A percentile compares a stretch with the other conserved stretches of the same genome.
Evolutionary conservation across 2,329 filamentous ascomycete genomes (phyloP).

Genomic region (Didymella lethalis): DNA sequence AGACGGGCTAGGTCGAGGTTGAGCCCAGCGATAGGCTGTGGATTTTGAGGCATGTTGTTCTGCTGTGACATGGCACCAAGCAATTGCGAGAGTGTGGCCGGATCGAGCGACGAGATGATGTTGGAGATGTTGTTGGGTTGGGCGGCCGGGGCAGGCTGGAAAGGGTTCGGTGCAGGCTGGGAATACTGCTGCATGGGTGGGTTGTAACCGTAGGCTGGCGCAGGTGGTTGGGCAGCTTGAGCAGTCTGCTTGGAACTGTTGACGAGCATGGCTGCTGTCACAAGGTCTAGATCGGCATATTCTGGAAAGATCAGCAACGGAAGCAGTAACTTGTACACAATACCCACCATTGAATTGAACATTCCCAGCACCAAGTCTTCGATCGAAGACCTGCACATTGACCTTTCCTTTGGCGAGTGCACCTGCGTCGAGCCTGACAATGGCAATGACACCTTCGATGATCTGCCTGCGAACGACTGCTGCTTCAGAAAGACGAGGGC

Average conservation of each 20-base stretch:
- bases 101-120: conserved; percentile 73
- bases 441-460: conserved; percentile 85
- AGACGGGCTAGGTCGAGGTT: conserved; percentile 51
- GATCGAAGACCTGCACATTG: conserved; percentile 84
- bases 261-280: conserved; percentile 81
- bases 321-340: not conserved
- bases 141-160: conserved; percentile 42
- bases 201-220: conserved; percentile 39
- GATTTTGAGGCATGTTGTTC: conserved; percentile 48
- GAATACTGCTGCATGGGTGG: conserved; percentile 33
- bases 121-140: conserved; percentile 67
- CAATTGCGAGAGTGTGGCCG: conserved; percentile 73
- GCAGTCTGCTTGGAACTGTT: conserved; percentile 69
- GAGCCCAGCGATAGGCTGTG: conserved; percentile 49
- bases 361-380: conserved; percentile 74
- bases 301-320: conserved; percentile 57
- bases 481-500: conserved; percentile 76
- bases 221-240: conserved; percentile 44
- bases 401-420: conserved; percentile 78
- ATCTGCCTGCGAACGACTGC: conserved; percentile 86
- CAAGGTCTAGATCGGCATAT: conserved; percentile 82
- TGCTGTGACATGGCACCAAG: conserved; percentile 64
- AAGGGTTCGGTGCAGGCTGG: conserved; percentile 48
- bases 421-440: conserved; percentile 76
- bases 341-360: conserved; percentile 75